Conservation (phyloP, 495 filamentous ascomycete species). For the Hyaloscypha bicolor region DNA sequence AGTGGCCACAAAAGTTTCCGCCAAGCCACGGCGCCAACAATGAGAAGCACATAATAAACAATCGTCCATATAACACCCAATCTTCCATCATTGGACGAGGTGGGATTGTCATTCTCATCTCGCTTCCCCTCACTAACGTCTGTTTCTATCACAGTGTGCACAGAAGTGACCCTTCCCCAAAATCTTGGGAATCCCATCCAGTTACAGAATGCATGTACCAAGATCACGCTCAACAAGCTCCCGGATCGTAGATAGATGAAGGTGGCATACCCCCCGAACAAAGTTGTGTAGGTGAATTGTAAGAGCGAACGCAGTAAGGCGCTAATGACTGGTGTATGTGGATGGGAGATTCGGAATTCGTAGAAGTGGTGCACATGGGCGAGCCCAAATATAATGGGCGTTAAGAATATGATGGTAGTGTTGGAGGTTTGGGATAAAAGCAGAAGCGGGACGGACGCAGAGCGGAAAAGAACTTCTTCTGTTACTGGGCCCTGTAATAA, state of each 20-base stretch:
- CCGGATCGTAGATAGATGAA: conserved; percentile 91
- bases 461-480: conserved; percentile 93
- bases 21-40: conserved; percentile 72
- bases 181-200: conserved; percentile 85
- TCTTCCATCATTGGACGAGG: neutral
- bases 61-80: conserved; percentile 66
- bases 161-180: conserved; percentile 68
- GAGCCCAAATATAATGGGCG: conserved; percentile 91
- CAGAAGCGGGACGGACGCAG: conserved; percentile 78
- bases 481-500: conserved; percentile 67
- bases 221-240: conserved; percentile 69
- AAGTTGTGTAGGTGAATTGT: conserved; percentile 88
- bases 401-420: conserved; percentile 68
- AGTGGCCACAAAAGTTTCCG: conserved; percentile 69
- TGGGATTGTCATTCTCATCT: neutral
- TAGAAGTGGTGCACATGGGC: conserved; percentile 96
- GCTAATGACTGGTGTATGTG: conserved; percentile 59
- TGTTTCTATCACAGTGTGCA: conserved; percentile 20
- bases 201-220: conserved; percentile 90
- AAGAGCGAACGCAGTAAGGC: conserved; percentile 72
- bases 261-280: conserved; percentile 91
- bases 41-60: conserved; percentile 73
- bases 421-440: conserved; percentile 67
- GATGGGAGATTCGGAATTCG: conserved; percentile 84
- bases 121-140: conserved; percentile 23